Percentiles rank a stretch among this genome's conserved stretches.
These are phyloP conservation scores for Auriscalpium microsporum DNA, from an alignment of 768 basidiomycete species.

Conservation along the genomic window DNA sequence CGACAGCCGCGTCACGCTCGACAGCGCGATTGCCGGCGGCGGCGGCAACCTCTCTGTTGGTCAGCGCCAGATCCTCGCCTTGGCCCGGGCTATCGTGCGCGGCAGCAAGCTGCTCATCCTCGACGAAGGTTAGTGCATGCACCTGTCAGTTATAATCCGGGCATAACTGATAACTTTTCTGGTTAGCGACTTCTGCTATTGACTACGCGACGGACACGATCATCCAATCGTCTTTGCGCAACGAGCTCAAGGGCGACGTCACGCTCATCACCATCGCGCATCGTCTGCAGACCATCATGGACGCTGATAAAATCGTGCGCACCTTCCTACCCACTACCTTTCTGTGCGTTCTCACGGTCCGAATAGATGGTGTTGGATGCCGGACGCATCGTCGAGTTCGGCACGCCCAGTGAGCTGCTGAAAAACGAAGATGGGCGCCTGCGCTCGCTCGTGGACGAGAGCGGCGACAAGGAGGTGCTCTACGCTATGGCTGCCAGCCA, in stretches of 20 bases:
- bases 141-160: too few species aligned
- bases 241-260: constrained; percentile 31
- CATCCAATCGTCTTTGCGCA: constrained; percentile 49
- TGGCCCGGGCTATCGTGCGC: constrained; percentile 51
- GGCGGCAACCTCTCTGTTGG: constrained; percentile 45
- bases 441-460: constrained; percentile 31
- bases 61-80: constrained; percentile 50
- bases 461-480: constrained; percentile 29
- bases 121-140: constrained; percentile 37
- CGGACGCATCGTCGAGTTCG: constrained; percentile 39
- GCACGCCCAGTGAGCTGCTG: constrained; percentile 34
- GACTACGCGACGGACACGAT: constrained; percentile 50
- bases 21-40: constrained; percentile 35
- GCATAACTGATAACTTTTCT: not conserved
- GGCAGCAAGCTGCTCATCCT: constrained; percentile 48
- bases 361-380: constrained; percentile 36
- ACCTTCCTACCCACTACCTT: not conserved
- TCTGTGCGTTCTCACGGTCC: not conserved
- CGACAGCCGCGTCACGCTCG: constrained; percentile 32
- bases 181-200: constrained; percentile 4
- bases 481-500: constrained; percentile 20
- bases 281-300: constrained; percentile 50
- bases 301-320: constrained; percentile 49
- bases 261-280: constrained; percentile 58
- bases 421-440: constrained; percentile 26